Conservation (phyloP, 768 basidiomycete species). For the Lactarius evosmus region DNA sequence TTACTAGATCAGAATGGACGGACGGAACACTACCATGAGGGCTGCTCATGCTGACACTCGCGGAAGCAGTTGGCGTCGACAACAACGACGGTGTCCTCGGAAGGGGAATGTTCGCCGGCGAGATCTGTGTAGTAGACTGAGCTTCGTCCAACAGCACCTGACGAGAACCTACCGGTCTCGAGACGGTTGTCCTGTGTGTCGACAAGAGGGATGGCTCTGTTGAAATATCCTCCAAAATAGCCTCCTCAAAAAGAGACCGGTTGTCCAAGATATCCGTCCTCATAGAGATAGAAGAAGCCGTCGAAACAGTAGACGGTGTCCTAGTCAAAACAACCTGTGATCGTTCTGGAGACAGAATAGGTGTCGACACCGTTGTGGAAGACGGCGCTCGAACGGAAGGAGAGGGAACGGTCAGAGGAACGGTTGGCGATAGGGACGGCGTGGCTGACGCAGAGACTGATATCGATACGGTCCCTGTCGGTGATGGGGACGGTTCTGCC, state of each 20-base stretch:
- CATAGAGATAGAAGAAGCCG: conserved; percentile 35
- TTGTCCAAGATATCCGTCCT: conserved; percentile 34
- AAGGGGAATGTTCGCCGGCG: conserved; percentile 35
- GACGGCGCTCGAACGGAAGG: conserved; percentile 34
- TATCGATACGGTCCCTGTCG: conserved; percentile 41
- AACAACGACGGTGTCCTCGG: conserved; percentile 37
- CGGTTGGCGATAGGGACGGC: conserved; percentile 35
- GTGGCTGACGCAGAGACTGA: conserved; percentile 34
- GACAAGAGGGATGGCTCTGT: conserved; percentile 60
- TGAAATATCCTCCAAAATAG: conserved; percentile 38
- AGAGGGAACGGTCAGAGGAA: conserved; percentile 32
- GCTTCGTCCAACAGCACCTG: conserved; percentile 1
- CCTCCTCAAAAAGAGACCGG: conserved; percentile 29
- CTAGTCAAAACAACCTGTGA: conserved; percentile 34
- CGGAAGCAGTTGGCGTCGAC: conserved; percentile 40
- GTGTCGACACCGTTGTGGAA: conserved; percentile 25
- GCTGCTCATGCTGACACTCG: conserved; percentile 50
- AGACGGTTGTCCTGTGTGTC: conserved; percentile 33
- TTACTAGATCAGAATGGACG: conserved; percentile 44
- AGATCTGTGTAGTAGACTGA: conserved; percentile 30
- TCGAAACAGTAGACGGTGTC: conserved; percentile 34
- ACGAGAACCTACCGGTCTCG: conserved; percentile 33
- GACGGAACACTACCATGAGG: conserved; percentile 49
- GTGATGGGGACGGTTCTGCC: conserved; percentile 35
- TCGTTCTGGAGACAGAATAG: conserved; percentile 22